Conservation (phyloP, 768 basidiomycete genomes). For the Phlebiopsis flavidoalba region DNA sequence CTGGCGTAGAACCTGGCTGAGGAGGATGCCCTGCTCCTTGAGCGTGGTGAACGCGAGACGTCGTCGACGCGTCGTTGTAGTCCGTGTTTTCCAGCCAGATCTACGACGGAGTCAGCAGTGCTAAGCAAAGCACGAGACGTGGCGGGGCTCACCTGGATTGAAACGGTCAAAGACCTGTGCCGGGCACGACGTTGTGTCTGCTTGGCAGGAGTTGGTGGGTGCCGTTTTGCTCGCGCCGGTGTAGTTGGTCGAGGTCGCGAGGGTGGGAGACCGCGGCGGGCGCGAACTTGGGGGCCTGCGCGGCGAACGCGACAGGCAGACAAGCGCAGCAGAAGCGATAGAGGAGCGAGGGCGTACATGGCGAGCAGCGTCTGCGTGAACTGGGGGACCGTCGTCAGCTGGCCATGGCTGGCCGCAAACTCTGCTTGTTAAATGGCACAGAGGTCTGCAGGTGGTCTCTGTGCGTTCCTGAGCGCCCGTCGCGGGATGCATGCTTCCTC, state of each 20-base stretch:
- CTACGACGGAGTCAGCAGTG: constrained; percentile 12
- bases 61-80: constrained; percentile 26
- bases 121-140: not conserved
- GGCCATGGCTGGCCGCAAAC: no score
- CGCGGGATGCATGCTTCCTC: no score
- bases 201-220: constrained; percentile 34
- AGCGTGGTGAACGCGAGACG: constrained; percentile 31
- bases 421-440: no score
- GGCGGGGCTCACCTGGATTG: constrained; percentile 25
- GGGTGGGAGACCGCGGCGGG: constrained; percentile 25
- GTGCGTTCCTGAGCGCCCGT: no score
- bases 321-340: not conserved
- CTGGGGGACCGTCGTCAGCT: no score
- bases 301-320: constrained; percentile 14
- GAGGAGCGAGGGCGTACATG: not conserved
- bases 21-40: constrained; percentile 43
- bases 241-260: constrained; percentile 31
- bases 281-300: constrained; percentile 25
- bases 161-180: constrained; percentile 43
- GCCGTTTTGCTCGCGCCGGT: constrained; percentile 35
- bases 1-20: constrained; percentile 38
- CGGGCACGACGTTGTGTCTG: constrained; percentile 32
- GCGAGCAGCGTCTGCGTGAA: no score
- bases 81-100: constrained; percentile 67
- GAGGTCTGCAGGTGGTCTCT: no score